Evolutionary conservation across 169 alveolate species (phyloP), one percentile per base, ranked within the genome.

Genomic region (Hepatocystis sp.): DNA sequence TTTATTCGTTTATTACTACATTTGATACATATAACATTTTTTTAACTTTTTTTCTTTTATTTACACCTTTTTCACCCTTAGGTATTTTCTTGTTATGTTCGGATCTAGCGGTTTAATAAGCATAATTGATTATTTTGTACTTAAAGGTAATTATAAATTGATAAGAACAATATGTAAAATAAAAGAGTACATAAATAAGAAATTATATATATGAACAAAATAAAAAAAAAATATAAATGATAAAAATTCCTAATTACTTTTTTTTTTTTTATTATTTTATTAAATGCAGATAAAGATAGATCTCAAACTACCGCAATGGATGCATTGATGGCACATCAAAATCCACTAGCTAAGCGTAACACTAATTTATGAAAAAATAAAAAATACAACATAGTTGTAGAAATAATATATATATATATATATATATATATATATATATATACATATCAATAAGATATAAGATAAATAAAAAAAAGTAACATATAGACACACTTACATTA

Each of bases 21-120:
- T n/a, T n/a, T n/a, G n/a, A n/a, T n/a, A n/a, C n/a, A n/a, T n/a
- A n/a, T n/a, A n/a, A n/a, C n/a, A n/a, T n/a, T n/a, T n/a, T 39
- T 40, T 2, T 15, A 15, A 27, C 25, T 52, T 27, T 3, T 30
- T 8, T 47, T 66, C 27, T 4, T 66, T 30, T 49, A 17, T 27
- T 15, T 17, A 8, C 21, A 53, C 13, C 13, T 23, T 32, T 8
- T 23, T 8, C 25, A 53, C 65, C 17, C 15, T 15, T 53, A 76
- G 88, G 88, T 76, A 76, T 52, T 76, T 76, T 52, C 88, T 76
- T 56, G 88, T 76, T 53, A 76, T 76, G 88, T 76, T 76, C 46
- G 71, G 88, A 7, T 76, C 88, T 11, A 76, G 55, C 39, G 88
- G 88, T 4, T 32, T 76, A 30, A 76, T 76, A 40, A 76, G 88